These are phyloP conservation scores for Fusarium caatingaense DNA, from an alignment of 2,329 filamentous ascomycete genomes.

Conservation along the genomic window DNA sequence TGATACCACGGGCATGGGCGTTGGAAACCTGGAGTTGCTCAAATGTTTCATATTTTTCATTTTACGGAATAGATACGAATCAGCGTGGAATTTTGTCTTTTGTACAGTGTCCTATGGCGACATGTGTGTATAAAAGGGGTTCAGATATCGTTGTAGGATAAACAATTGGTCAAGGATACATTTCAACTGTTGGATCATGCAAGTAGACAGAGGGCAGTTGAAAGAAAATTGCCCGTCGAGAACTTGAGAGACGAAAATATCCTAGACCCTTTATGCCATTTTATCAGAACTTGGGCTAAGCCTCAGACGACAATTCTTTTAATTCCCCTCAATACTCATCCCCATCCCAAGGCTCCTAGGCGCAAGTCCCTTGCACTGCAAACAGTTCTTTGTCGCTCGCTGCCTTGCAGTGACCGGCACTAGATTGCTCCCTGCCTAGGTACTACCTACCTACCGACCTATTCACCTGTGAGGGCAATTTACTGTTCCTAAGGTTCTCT, in stretches of 20 bases:
- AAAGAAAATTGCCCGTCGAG: not conserved
- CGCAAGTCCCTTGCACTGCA: not conserved
- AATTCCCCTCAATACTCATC: not conserved
- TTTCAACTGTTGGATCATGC: not conserved
- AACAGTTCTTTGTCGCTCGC: not conserved
- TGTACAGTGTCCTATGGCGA: not conserved
- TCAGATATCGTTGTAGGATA: not conserved
- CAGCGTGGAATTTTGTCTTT: conserved; percentile 11
- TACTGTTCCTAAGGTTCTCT: not conserved
- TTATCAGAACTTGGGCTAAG: not conserved
- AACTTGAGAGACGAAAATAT: not conserved
- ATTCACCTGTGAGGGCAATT: not conserved
- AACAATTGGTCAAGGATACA: not conserved
- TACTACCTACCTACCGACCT: no score
- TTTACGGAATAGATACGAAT: conserved; percentile 1
- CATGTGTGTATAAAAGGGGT: conserved; percentile 2
- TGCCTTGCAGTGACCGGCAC: not conserved
- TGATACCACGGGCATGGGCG: conserved; percentile 40
- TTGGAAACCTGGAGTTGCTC: conserved; percentile 33
- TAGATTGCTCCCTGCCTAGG: not conserved
- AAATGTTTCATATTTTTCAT: not conserved
- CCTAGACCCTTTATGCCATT: not conserved
- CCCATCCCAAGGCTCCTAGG: not conserved
- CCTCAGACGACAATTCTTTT: not conserved
- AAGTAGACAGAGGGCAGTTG: not conserved